These are phyloP conservation scores for Podospora bellae-mahoneyi DNA, from an alignment of 495 filamentous ascomycete species.

Conservation along the genomic window DNA sequence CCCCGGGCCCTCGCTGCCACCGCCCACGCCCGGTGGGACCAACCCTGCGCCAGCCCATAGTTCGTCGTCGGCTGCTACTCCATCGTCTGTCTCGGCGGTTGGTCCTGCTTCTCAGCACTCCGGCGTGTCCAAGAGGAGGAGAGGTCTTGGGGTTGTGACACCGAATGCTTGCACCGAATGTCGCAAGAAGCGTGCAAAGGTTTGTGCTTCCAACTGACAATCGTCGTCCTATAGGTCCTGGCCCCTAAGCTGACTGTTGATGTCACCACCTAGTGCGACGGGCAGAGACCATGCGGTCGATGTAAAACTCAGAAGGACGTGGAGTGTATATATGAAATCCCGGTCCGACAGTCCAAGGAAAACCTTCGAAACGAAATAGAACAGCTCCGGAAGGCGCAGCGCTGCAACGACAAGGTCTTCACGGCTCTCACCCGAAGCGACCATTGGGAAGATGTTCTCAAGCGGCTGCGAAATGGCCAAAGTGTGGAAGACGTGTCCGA, in stretches of 20 bases:
- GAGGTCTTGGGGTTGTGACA: constrained; percentile 52
- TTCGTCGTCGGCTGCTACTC: constrained; percentile 21
- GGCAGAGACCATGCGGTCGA: constrained; percentile 49
- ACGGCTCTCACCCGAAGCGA: constrained; percentile 44
- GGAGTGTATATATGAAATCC: constrained; percentile 53
- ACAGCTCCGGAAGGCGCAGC: constrained; percentile 44
- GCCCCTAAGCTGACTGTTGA: neutral
- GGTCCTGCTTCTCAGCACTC: constrained; percentile 7
- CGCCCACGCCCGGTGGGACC: constrained; percentile 16
- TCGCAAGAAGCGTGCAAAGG: constrained; percentile 57
- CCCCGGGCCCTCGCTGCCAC: constrained; percentile 12
- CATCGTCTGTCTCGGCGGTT: constrained; percentile 8
- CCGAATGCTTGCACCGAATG: constrained; percentile 57
- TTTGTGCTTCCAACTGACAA: constrained; percentile 21
- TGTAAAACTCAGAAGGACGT: constrained; percentile 47
- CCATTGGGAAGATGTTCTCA: constrained; percentile 46
- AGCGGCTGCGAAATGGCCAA: constrained; percentile 46
- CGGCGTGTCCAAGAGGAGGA: constrained; percentile 42
- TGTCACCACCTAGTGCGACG: constrained; percentile 47
- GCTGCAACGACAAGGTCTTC: constrained; percentile 45
- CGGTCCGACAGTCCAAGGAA: constrained; percentile 54
- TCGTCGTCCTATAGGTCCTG: neutral
- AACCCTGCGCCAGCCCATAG: constrained; percentile 11
- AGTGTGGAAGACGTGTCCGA: constrained; percentile 48
- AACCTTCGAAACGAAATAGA: constrained; percentile 52